Evolutionary conservation across 768 basidiomycete species (phyloP).

Genomic region (Lenzites betulinus): DNA sequence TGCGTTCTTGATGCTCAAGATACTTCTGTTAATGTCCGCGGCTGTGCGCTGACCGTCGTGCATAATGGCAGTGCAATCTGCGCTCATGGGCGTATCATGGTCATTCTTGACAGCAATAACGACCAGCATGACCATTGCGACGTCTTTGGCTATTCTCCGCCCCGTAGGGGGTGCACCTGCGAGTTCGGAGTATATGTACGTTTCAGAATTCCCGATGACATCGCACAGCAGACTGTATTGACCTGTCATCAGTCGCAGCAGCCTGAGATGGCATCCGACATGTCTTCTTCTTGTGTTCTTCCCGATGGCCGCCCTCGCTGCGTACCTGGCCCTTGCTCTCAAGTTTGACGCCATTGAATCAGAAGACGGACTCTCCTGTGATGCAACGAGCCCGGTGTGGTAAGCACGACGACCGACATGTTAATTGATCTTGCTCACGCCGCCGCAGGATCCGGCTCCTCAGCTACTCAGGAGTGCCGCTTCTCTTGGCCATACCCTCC

Average conservation of each 20-base stretch:
- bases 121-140: conserved; percentile 29
- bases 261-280: conserved; percentile 49
- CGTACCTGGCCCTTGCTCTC: conserved; percentile 47
- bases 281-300: conserved; percentile 50
- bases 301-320: conserved; percentile 46
- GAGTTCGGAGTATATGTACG: conserved; percentile 10
- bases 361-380: conserved; percentile 57
- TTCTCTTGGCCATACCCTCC: conserved; percentile 53
- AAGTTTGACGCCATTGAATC: conserved; percentile 48
- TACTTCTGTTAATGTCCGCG: no score
- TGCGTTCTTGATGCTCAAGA: conserved; percentile 29
- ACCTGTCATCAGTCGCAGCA: conserved; percentile 32
- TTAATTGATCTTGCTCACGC: background rate
- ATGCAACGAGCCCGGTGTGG: conserved; percentile 60
- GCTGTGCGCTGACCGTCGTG: background rate
- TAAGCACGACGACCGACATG: conserved; percentile 32
- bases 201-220: background rate
- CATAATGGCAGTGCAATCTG: conserved; percentile 16
- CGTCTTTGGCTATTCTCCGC: conserved; percentile 23
- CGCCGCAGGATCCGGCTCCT: conserved; percentile 59
- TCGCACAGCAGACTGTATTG: background rate
- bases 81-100: conserved; percentile 25
- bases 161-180: conserved; percentile 7
- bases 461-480: conserved; percentile 61
- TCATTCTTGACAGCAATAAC: conserved; percentile 26